Evolutionary conservation across 352 stramenopile species (phyloP).

Genomic region (Globisporangium solare): DNA sequence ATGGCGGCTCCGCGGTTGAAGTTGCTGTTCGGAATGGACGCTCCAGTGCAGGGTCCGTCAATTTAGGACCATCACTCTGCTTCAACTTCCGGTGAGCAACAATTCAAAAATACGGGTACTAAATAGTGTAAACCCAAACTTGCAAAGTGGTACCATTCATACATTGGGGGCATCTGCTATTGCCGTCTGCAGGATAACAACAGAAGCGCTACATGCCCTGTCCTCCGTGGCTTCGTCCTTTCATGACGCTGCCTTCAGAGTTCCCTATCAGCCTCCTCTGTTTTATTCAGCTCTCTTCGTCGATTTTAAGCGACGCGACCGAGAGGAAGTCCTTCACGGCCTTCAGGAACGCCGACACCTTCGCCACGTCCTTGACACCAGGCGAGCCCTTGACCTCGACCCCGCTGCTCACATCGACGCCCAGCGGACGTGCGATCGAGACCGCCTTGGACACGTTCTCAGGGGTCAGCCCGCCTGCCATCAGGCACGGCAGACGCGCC

Average conservation of each 20-base stretch:
- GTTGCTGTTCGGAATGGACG: not conserved
- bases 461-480: constrained; percentile 93
- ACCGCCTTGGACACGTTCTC: constrained; percentile 93
- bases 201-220: too few relatives aligned
- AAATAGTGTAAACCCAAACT: not conserved
- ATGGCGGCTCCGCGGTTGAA: not conserved
- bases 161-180: too few relatives aligned
- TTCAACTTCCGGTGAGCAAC: constrained; percentile 4
- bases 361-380: constrained; percentile 63
- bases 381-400: constrained; percentile 85
- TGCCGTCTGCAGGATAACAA: too few relatives aligned
- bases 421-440: constrained; percentile 72
- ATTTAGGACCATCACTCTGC: constrained; percentile 8
- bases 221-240: not conserved
- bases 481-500: constrained; percentile 91
- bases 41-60: not conserved
- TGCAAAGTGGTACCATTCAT: too few relatives aligned
- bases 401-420: constrained; percentile 95
- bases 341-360: constrained; percentile 61
- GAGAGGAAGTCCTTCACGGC: constrained; percentile 54
- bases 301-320: constrained; percentile 55
- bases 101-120: not conserved
- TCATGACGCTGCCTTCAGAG: not conserved
- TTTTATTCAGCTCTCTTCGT: constrained; percentile 39
- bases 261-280: not conserved